Base-by-base conservation (phyloP, 352 stramenopile genomes). In the Phytophthora colocasiae region DNA sequence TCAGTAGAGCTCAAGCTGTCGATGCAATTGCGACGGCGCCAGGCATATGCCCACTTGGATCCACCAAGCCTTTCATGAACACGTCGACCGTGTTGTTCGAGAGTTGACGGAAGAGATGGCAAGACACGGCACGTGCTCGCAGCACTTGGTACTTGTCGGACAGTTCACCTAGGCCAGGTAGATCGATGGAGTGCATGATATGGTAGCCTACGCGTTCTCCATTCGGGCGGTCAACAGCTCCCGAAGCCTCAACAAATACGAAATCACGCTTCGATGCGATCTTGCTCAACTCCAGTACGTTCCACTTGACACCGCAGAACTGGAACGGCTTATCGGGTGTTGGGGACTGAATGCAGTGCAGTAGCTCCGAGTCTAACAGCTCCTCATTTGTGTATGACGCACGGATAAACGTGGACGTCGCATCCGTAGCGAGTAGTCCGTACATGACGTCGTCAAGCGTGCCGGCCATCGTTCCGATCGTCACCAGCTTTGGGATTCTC, bases 211-310 rank as follows among this genome's bases (percentile, higher is more conserved):
- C 54, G 5, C 55, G 69, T 36, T 90, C 77, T 15, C 77, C 75
- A 26, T 68, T 70, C 15, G 72, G 19, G 1, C 47, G 56, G 4
- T 64, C 43, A 10, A 77, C 40, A 6, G 60, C 69, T 24, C 83
- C 83, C 17, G 78, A 83, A 36, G 77, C 51, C 63, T 90, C 83
- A 12, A 92, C 69, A 41, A 83, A 89, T 8, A 92, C 71, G 45
- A 89, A 80, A 66, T 90, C 81, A 26, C 83, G 72, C 40, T 85
- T 83, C n/a, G 80, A 78, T 15, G 71, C 66, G 36, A 90, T 71
- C 32, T 81, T 67, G 29, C 62, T 63, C 39, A 78, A 51, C n/a
- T 69, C 57, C 2, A 64, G 12, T 8, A 79, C 45, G 17, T 73
- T 52, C 80, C 77, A 90, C 60, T 83, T 78, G 52, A 91, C 58